Base-by-base conservation (phyloP, 345 rosid species). In the Populus tremula region DNA sequence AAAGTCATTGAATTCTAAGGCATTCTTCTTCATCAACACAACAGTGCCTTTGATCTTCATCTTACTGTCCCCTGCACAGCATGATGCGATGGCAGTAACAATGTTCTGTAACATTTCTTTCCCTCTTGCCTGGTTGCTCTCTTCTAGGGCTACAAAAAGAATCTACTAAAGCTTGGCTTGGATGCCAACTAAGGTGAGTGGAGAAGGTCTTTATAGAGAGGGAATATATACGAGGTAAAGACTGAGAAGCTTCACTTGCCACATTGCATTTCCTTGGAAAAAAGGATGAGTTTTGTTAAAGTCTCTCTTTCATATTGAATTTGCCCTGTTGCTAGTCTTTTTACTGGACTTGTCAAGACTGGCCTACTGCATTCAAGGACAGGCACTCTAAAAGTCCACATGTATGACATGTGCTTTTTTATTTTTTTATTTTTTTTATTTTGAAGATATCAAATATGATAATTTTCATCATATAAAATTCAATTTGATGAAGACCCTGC, bases 1-100 rank as follows among this genome's bases (percentile, higher is more conserved):
- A 65, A 90, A 88, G 81, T 95, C 99, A 74, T 86, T 93, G 85
- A 93, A 89, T 79, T 91, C 99, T 81, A 95, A 79, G 41, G 90
- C 91, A 75, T 91, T 92, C 82, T 95, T 92, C 85, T 88, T 95
- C 93, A 91, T 95, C 88, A 95, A 79, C 70, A 92, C 90, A 50
- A 87, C 97, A 18, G 79, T 91, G 18, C 98, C 98, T 70, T 62
- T 85, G 67, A 92, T 86, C 84, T 84, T 89, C 78, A 66, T 77
- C 16, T 69, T 67, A 8, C 5, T 36, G 69, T 74, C 83, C 4
- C 71, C 74, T 13, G 69, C 8, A 20, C 69, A 53, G 5, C 64
- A 59, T 9, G 29, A 25, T 8, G 13, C 25, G 64, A 73, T 29
- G 18, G 68, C 73, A 41, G 31, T 62, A 3, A 70, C 17, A 8